These are phyloP conservation scores for Sarocladium oryzae DNA, from an alignment of 2,329 filamentous ascomycete species.

Conservation along the genomic window DNA sequence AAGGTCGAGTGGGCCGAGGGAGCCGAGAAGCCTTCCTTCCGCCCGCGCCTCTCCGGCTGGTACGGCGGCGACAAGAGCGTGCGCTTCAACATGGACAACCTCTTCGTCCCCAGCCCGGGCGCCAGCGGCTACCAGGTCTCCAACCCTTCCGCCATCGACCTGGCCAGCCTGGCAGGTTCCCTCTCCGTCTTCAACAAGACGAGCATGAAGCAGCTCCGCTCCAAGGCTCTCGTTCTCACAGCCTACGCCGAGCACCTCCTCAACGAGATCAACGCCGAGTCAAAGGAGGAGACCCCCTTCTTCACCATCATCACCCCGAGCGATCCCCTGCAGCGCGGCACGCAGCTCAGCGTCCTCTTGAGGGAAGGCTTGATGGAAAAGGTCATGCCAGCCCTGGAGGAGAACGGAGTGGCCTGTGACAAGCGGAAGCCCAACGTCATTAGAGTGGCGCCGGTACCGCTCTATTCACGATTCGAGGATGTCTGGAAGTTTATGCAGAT, in stretches of 20 bases:
- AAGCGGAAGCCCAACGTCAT: constrained; percentile 83
- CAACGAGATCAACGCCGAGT: constrained; percentile 31
- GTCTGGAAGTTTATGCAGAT: constrained; percentile 47
- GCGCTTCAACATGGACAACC: constrained; percentile 78
- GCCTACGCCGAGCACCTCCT: constrained; percentile 69
- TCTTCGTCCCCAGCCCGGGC: constrained; percentile 69
- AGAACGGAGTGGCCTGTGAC: constrained; percentile 68
- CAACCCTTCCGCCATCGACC: constrained; percentile 73
- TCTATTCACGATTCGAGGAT: constrained; percentile 78
- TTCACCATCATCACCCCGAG: constrained; percentile 65
- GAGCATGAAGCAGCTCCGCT: constrained; percentile 59
- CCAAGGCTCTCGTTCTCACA: constrained; percentile 67
- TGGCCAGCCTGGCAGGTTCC: constrained; percentile 66
- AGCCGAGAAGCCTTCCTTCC: constrained; percentile 40
- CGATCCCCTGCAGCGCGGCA: constrained; percentile 62
- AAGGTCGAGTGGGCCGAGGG: constrained; percentile 37
- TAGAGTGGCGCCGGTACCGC: constrained; percentile 71
- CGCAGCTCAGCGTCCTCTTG: constrained; percentile 67
- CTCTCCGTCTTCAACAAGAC: constrained; percentile 70
- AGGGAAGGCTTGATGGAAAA: constrained; percentile 62
- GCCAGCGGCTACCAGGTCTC: constrained; percentile 80
- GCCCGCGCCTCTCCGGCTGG: constrained; percentile 71
- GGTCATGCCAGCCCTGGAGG: constrained; percentile 57
- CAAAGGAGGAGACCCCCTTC: constrained; percentile 24
- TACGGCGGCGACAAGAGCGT: constrained; percentile 75